A percentile compares a stretch with the other conserved stretches of the same genome.
Conservation (phyloP, 176 grass and related monocot genomes). For the Cenchrus americanus region DNA sequence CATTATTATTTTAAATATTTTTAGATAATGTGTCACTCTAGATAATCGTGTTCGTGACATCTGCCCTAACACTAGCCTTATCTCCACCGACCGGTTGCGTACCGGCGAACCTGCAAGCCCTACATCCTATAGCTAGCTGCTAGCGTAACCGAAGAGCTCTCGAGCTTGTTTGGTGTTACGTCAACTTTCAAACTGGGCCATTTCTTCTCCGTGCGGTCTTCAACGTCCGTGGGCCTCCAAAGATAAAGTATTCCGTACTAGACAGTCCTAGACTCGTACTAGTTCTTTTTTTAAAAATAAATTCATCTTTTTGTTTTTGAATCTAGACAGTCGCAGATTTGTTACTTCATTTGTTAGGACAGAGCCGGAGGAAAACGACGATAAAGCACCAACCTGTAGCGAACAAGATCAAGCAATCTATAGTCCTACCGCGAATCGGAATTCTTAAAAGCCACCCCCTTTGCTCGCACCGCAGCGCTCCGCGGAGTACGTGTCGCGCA, state of each 20-base stretch:
- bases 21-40: too few relatives aligned
- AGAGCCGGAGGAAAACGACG: not conserved
- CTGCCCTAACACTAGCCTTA: too few relatives aligned
- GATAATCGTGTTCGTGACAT: too few relatives aligned
- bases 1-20: too few relatives aligned
- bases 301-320: too few relatives aligned
- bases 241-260: not conserved
- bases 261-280: too few relatives aligned
- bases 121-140: not conserved
- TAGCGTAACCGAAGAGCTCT: not conserved
- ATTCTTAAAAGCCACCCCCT: too few relatives aligned
- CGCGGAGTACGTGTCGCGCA: too few relatives aligned
- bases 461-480: too few relatives aligned
- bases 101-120: not conserved
- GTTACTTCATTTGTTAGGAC: not conserved
- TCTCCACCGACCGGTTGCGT: not conserved
- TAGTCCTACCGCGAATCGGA: too few relatives aligned
- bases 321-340: not conserved
- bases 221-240: not conserved
- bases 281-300: too few relatives aligned
- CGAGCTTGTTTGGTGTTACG: not conserved
- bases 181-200: not conserved
- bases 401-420: not conserved
- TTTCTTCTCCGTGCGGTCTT: slow-evolving; percentile 3
- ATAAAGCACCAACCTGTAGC: not conserved